Conservation (phyloP, 2,329 filamentous ascomycete genomes). For the Ascochyta koolunga region DNA sequence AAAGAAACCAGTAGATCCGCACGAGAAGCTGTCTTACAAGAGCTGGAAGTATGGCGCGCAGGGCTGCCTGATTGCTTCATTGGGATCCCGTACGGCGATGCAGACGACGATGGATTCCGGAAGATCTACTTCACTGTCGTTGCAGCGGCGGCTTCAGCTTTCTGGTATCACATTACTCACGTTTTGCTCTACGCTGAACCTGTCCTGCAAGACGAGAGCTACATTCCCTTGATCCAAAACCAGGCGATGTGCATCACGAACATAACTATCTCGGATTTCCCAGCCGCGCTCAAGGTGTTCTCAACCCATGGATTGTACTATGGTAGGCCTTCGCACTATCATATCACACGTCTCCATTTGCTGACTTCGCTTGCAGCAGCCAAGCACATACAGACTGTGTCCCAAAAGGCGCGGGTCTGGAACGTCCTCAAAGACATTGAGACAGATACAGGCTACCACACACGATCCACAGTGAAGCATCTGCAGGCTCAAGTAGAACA, state of each 20-base stretch:
- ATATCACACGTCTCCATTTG: not conserved
- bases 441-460: constrained; percentile 40
- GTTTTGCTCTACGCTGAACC: constrained; percentile 43
- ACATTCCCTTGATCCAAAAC: constrained; percentile 35
- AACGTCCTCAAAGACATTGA: constrained; percentile 41
- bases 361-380: constrained; percentile 29
- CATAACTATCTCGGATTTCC: constrained; percentile 43
- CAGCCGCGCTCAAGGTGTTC: constrained; percentile 39
- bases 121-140: constrained; percentile 42
- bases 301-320: constrained; percentile 42
- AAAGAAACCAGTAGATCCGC: constrained; percentile 21
- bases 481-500: constrained; percentile 36
- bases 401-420: constrained; percentile 43
- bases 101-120: constrained; percentile 39
- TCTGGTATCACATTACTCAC: constrained; percentile 43
- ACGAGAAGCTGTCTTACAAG: constrained; percentile 32
- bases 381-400: constrained; percentile 43
- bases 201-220: constrained; percentile 32
- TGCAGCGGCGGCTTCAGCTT: constrained; percentile 37
- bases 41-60: constrained; percentile 37
- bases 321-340: constrained; percentile 22
- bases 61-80: constrained; percentile 38
- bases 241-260: constrained; percentile 38
- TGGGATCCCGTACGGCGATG: constrained; percentile 40
- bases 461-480: constrained; percentile 32